Percentiles rank a stretch among this genome's conserved stretches.
Conservation (phyloP, 2,329 filamentous ascomycete species). For the Camillea tinctor region DNA sequence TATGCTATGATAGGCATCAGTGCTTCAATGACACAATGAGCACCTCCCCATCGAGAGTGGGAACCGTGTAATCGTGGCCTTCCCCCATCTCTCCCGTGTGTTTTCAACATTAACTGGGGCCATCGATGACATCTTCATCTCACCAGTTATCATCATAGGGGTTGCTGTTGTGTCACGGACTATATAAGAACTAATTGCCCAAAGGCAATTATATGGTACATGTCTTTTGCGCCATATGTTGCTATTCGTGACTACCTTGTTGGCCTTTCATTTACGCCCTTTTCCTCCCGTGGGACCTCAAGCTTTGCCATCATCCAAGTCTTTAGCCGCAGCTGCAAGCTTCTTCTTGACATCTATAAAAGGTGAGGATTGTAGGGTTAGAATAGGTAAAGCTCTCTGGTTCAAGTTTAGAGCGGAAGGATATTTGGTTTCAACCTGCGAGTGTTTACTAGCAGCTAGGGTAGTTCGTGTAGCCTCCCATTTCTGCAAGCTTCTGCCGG, state of each 20-base stretch:
- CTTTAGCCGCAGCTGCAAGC: background rate
- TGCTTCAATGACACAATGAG: slow-evolving; percentile 25
- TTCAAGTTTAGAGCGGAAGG: too few species aligned
- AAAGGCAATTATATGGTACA: too few species aligned
- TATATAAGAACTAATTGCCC: too few species aligned
- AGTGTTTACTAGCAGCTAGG: slow-evolving; percentile 14
- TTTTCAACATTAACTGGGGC: slow-evolving; percentile 29
- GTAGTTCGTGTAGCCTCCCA: slow-evolving; percentile 20
- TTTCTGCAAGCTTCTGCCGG: slow-evolving; percentile 16
- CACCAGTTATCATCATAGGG: too few species aligned
- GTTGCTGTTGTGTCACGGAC: slow-evolving; percentile 27
- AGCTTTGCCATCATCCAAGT: too few species aligned
- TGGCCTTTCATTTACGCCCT: too few species aligned
- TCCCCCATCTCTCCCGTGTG: slow-evolving; percentile 24
- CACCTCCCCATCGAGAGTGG: slow-evolving; percentile 7
- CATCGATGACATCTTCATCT: too few species aligned
- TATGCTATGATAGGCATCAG: slow-evolving; percentile 24
- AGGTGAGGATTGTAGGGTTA: background rate
- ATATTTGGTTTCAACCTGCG: slow-evolving; percentile 8
- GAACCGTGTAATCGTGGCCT: slow-evolving; percentile 25
- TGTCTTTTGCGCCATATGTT: too few species aligned
- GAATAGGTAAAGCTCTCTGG: too few species aligned
- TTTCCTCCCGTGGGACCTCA: too few species aligned
- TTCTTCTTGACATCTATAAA: background rate
- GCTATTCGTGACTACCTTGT: too few species aligned